Evolutionary conservation across 2,329 filamentous ascomycete genomes (phyloP).

Genomic region (Ascochyta viciae-villosae): DNA sequence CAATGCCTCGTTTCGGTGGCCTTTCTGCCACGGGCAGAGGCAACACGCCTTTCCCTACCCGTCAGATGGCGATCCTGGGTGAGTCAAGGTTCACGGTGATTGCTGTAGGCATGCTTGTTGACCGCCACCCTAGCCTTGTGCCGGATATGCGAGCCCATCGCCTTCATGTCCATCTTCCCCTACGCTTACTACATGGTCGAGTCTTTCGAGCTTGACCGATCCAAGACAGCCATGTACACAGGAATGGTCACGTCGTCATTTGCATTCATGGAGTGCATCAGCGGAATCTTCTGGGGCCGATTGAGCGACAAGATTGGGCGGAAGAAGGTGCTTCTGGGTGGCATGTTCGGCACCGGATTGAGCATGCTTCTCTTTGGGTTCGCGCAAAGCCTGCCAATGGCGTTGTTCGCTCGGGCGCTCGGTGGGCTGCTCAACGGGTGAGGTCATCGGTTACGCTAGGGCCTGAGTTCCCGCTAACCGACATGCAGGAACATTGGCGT

Average conservation of each 20-base stretch:
- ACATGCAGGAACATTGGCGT: slow-evolving; percentile 84
- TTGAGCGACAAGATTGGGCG: slow-evolving; percentile 91
- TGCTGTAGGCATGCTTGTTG: background rate
- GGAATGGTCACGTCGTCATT: slow-evolving; percentile 97
- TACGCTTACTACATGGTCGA: slow-evolving; percentile 98
- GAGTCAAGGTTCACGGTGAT: slow-evolving; percentile 27
- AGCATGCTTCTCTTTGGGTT: slow-evolving; percentile 96
- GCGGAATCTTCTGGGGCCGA: slow-evolving; percentile 90
- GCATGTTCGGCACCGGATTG: slow-evolving; percentile 87
- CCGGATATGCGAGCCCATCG: slow-evolving; percentile 97
- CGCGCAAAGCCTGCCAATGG: slow-evolving; percentile 79
- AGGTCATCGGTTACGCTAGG: slow-evolving; percentile 47
- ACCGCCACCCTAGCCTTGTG: slow-evolving; percentile 72
- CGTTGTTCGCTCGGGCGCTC: slow-evolving; percentile 84
- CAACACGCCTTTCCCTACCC: slow-evolving; percentile 61
- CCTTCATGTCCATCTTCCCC: slow-evolving; percentile 99
- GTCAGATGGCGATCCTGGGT: slow-evolving; percentile 65
- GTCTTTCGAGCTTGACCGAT: slow-evolving; percentile 82
- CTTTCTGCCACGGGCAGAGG: slow-evolving; percentile 36
- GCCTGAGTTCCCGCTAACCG: slow-evolving; percentile 38
- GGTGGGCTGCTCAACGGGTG: slow-evolving; percentile 93
- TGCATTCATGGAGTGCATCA: slow-evolving; percentile 92
- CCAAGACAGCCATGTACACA: slow-evolving; percentile 87
- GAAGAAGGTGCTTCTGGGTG: slow-evolving; percentile 89
- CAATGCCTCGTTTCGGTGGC: slow-evolving; percentile 43